Evolutionary conservation across 176 grass and related monocot species (phyloP).

Genomic region (Eragrostis curvula): DNA sequence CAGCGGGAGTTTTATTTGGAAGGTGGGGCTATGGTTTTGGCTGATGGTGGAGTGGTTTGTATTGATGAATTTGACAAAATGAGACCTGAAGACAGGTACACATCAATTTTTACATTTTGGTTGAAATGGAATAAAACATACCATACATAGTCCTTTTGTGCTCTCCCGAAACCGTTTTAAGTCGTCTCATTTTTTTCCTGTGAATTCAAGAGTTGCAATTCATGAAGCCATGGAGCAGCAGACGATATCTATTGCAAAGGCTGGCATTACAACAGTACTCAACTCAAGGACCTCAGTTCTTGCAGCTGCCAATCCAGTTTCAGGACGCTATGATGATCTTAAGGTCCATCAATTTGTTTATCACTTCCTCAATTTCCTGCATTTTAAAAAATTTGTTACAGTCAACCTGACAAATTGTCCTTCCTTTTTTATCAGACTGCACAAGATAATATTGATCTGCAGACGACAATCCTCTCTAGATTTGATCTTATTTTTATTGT

Average conservation of each 20-base stretch:
- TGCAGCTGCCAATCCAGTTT: conserved; percentile 95
- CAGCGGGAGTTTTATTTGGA: conserved; percentile 99
- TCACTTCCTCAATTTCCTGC: neutral
- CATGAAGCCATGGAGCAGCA: conserved; percentile 99
- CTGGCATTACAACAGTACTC: conserved; percentile 95
- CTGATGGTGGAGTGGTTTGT: conserved; percentile 96
- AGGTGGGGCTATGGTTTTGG: conserved; percentile 98
- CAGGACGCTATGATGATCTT: conserved; percentile 93
- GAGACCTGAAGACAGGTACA: conserved; percentile 95
- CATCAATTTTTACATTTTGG: neutral
- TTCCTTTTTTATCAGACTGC: conserved; percentile 64
- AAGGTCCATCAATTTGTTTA: conserved; percentile 50
- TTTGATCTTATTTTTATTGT: conserved; percentile 99
- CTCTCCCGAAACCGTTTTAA: neutral
- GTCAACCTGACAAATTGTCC: conserved; percentile 2
- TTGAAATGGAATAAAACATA: neutral
- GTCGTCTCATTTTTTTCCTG: neutral
- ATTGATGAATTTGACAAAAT: conserved; percentile 99
- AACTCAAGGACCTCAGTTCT: conserved; percentile 98
- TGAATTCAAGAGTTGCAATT: conserved; percentile 82
- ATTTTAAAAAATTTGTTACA: neutral
- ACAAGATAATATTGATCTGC: conserved; percentile 98
- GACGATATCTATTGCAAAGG: conserved; percentile 98
- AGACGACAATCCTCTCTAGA: conserved; percentile 96
- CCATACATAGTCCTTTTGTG: neutral